phyloP scores from a whole-genome alignment of 306 rosid species.

The Cicer bijugum region DNA sequence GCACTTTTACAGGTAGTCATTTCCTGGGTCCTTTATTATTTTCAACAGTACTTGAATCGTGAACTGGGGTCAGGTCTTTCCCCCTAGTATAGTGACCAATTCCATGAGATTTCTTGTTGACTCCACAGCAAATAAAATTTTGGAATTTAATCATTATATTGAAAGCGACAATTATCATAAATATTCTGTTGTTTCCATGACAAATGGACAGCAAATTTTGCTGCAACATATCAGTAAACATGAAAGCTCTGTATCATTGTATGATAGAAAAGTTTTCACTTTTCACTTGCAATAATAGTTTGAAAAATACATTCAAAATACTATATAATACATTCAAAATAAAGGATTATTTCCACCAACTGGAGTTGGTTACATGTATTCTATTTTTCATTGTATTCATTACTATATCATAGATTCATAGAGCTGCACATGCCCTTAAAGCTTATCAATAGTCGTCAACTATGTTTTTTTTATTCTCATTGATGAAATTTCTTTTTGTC shows the following conservation, averaged over 20 bases:
- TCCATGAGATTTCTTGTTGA: background rate
- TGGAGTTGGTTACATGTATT: background rate
- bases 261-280: background rate
- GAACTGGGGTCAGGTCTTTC: background rate
- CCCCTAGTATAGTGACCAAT: background rate
- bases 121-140: background rate
- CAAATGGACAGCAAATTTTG: background rate
- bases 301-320: background rate
- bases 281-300: conserved; percentile 7
- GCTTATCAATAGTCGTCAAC: background rate
- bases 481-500: background rate
- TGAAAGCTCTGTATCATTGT: background rate
- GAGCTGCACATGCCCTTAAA: background rate
- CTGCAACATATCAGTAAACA: conserved; percentile 10
- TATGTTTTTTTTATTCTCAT: background rate
- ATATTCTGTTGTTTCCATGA: background rate
- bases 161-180: background rate
- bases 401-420: background rate
- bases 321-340: background rate
- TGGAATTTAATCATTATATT: background rate
- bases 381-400: background rate
- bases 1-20: background rate
- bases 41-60: background rate
- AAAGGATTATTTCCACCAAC: background rate
- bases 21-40: background rate